phyloP scores from a whole-genome alignment of 2,329 filamentous ascomycete genomes.

The Clathrospora elynae region DNA sequence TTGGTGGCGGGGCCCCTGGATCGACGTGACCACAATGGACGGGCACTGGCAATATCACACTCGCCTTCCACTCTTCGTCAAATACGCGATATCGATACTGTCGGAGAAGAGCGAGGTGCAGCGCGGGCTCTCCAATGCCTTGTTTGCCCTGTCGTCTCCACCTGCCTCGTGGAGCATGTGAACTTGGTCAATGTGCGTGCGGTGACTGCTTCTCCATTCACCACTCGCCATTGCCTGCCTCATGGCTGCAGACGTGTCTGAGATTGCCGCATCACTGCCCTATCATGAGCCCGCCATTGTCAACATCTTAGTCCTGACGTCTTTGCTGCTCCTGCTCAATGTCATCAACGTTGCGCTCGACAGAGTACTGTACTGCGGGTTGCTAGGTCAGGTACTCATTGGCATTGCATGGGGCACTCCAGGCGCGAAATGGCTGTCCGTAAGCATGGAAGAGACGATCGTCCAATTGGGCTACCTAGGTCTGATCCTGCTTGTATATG shows the following conservation, averaged over 20 bases:
- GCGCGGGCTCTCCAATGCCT: conserved; percentile 5
- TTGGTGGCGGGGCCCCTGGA: conserved; percentile 21
- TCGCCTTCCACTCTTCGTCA: conserved; percentile 13
- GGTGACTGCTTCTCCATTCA: conserved; percentile 9
- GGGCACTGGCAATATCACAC: conserved; percentile 6
- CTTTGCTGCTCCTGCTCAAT: conserved; percentile 68
- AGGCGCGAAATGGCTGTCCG: conserved; percentile 64
- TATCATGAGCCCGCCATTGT: conserved; percentile 68
- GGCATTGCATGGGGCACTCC: conserved; percentile 73
- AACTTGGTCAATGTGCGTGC: conserved; percentile 3
- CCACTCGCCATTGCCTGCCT: conserved; percentile 25
- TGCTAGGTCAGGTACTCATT: conserved; percentile 72
- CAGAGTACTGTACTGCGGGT: conserved; percentile 67
- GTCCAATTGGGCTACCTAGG: conserved; percentile 74
- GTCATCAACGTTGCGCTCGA: conserved; percentile 63
- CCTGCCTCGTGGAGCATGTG: conserved; percentile 17
- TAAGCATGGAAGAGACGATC: conserved; percentile 59
- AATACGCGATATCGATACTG: conserved; percentile 1
- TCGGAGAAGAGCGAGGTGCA: neutral
- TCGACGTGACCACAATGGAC: conserved; percentile 7
- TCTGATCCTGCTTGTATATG: conserved; percentile 72
- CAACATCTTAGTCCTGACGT: conserved; percentile 64
- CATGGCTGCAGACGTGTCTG: conserved; percentile 29
- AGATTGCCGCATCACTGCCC: conserved; percentile 47
- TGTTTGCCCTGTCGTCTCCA: conserved; percentile 5